phyloP scores from a whole-genome alignment of 2,329 filamentous ascomycete genomes.

The Aureobasidium leucospermi region DNA sequence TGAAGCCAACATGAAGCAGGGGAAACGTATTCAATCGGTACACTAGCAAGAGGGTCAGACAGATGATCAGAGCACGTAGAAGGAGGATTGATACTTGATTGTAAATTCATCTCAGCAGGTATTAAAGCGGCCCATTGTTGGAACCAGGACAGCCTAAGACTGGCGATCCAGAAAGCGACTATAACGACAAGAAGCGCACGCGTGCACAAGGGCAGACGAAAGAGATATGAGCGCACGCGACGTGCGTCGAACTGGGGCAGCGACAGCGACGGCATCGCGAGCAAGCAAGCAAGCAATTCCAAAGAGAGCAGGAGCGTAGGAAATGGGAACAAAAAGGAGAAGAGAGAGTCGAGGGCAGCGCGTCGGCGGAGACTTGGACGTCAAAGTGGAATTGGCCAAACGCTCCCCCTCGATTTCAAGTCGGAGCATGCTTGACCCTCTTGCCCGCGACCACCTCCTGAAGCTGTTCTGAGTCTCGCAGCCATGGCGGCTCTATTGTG shows the following conservation, averaged over 20 bases:
- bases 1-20: constrained; percentile 71
- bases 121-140: constrained; percentile 71
- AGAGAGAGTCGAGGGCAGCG: background rate
- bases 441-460: background rate
- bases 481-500: constrained; percentile 22
- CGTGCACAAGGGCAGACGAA: constrained; percentile 83
- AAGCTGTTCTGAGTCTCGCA: background rate
- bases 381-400: background rate
- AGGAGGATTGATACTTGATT: constrained; percentile 53
- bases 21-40: constrained; percentile 91
- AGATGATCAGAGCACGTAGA: background rate
- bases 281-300: background rate
- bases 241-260: constrained; percentile 59
- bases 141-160: constrained; percentile 65
- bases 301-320: background rate
- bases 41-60: constrained; percentile 47
- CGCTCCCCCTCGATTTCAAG: background rate
- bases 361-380: background rate
- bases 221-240: constrained; percentile 71
- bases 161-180: constrained; percentile 59
- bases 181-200: constrained; percentile 62
- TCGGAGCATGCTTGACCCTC: background rate
- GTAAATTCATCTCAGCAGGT: constrained; percentile 65
- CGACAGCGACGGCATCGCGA: constrained; percentile 32
- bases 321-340: background rate